Evolutionary conservation across 305 asterid species (phyloP), one percentile per base, ranked within the genome.

Genomic region (Solanum chacoense): DNA sequence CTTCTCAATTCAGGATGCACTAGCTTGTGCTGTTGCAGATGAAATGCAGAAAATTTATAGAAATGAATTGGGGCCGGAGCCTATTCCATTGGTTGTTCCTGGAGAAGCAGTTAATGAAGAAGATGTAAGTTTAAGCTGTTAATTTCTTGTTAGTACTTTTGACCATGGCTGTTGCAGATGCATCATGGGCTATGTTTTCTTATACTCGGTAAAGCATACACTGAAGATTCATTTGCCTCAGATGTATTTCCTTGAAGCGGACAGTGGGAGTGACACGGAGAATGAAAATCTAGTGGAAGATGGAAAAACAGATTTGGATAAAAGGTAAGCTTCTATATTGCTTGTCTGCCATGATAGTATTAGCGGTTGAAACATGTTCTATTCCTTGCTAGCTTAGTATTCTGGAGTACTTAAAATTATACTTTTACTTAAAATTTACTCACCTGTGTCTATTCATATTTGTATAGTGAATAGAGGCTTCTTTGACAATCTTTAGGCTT

Each of bases 11-110:
- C 91, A 97, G 99, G 99, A 96, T 91, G 98, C 99, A 73, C 92
- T 96, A 91, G 99, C 99, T 89, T 87, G 90, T 90, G 99, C 99
- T 73, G 98, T 97, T 90, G 99, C 98, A 37, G 98, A 96, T 91
- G 99, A 97, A 92, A 95, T 97, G 99, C 97, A 95, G 92, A 95
- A 97, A 91, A 88, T 96, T 78, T 96, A 95, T 91, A 91, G 86
- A 87, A 89, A 92, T 42, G 99, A 95, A 90, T 88, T 96, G 93
- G 98, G 98, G 74, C 99, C 99, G 28, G 95, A 93, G 89, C 99
- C 98, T 34, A 86, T 97, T 88, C 99, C 99, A 83, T 89, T 92
- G 83, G 85, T 91, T 90, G 98, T 93, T 91, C 93, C 94, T 85
- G 98, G 96, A 84, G 98, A 95, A 88, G 93, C 26, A 79, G 89